Conservation (phyloP, 257 asterid species). For the Paraleonurus japonicus region DNA sequence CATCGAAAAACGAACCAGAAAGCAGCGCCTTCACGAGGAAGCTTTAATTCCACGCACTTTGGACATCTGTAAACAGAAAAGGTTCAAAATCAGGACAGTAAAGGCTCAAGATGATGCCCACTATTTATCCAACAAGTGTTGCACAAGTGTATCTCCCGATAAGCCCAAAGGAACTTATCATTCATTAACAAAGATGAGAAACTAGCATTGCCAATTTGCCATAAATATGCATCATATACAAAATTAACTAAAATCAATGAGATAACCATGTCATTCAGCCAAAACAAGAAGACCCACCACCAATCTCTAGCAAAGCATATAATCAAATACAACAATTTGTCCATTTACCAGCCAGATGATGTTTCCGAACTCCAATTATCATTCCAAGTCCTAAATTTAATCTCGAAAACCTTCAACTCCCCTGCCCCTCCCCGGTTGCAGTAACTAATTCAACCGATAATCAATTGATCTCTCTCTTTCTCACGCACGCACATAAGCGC, state of each 20-base stretch:
- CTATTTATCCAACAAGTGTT: neutral
- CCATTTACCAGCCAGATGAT: neutral
- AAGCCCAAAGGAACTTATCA: neutral
- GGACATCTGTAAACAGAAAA: conserved; percentile 66
- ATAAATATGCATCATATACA: neutral
- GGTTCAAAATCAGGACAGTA: neutral
- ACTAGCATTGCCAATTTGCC: conserved; percentile 17
- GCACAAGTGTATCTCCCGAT: neutral
- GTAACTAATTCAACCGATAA: neutral
- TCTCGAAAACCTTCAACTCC: neutral
- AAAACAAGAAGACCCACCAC: neutral
- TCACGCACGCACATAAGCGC: neutral
- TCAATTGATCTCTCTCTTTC: neutral
- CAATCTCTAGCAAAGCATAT: conserved; percentile 11
- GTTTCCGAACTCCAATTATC: neutral
- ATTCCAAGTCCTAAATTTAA: conserved; percentile 1
- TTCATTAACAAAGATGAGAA: neutral
- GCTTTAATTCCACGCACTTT: conserved; percentile 86
- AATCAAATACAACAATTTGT: neutral
- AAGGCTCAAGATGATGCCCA: neutral
- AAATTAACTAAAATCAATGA: neutral
- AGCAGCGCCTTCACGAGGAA: conserved; percentile 92
- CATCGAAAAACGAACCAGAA: conserved; percentile 79
- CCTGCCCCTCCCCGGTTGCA: neutral
- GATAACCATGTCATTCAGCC: neutral